Base-by-base conservation (phyloP, 176 grass and related monocot genomes). In the Tuctoria greenei region DNA sequence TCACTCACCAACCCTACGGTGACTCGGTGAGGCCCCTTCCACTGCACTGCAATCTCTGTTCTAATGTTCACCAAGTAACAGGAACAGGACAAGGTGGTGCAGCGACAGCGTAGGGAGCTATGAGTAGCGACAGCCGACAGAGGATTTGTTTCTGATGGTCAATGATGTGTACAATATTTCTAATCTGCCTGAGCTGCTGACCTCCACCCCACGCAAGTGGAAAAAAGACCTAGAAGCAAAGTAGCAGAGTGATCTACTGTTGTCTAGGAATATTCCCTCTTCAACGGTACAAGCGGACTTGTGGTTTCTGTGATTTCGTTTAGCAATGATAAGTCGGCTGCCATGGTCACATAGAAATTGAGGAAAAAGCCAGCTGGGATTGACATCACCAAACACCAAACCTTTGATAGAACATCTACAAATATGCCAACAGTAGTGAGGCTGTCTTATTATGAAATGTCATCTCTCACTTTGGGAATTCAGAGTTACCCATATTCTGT, bases 181-280 rank as follows among this genome's bases (percentile, higher is more conserved):
- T 16, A 10, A 76, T 66, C 66, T 54, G 76, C 64, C 50, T 73
- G 31, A 71, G 31, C 31, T 3, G 31, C 31, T 31, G 31, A 31
- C 31, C 31, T 21, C 66, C 60, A 78, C 80, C 83, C 66, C 60
- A 78, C 80, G 79, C 74, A 10, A 88, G 74, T 79, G 62, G 43
- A 52, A 55, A 55, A 40, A 65, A 52, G 75, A 83, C 27, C 55
- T 55, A 8, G 55, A n/a, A 73, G 50, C 60, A 14, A 82, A 87
- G 74, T 61, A 64, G 67, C 54, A 66, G 42, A 66, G 42, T 78
- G 50, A 64, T 61, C 20, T 73, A 73, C 74, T 71, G 79, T 87
- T 87, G 84, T 83, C 80, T 63, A 56, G 49, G 75, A 83, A 88
- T 88, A 83, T 83, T 88, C 86, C 62, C 45, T 38, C 58, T 55